phyloP scores from a whole-genome alignment of 495 filamentous ascomycete genomes.

The Penicillium chermesinum region DNA sequence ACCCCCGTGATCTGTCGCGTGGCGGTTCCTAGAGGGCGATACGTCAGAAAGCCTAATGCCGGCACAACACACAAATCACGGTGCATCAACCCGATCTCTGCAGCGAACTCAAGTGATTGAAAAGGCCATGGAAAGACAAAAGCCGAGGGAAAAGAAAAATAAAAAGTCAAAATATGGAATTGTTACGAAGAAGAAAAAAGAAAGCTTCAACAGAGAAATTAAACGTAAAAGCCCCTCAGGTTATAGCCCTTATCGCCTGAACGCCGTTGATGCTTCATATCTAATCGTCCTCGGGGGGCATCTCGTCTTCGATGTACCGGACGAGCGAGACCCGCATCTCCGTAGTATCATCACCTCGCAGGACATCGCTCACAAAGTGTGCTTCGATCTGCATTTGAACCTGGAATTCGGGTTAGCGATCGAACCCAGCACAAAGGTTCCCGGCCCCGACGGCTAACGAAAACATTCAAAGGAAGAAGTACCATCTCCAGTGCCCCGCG shows the following conservation, averaged over 20 bases:
- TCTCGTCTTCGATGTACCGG: slow-evolving; percentile 94
- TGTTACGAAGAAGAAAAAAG: background rate
- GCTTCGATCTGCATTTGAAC: slow-evolving; percentile 99
- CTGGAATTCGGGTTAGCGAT: slow-evolving; percentile 37
- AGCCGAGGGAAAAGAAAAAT: too few relatives aligned
- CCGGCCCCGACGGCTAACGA: background rate
- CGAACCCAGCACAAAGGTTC: slow-evolving; percentile 10
- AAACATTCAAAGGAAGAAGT: slow-evolving; percentile 11
- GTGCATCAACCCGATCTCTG: too few relatives aligned
- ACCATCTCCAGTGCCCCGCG: slow-evolving; percentile 94
- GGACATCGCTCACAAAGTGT: slow-evolving; percentile 90
- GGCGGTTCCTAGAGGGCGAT: slow-evolving; percentile 19
- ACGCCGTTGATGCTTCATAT: slow-evolving; percentile 12
- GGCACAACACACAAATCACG: background rate
- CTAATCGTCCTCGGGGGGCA: slow-evolving; percentile 94
- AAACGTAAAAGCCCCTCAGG: background rate
- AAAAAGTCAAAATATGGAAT: background rate
- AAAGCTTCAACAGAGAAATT: background rate
- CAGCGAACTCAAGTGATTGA: too few relatives aligned
- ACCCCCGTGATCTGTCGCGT: slow-evolving; percentile 18
- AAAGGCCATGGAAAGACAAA: too few relatives aligned
- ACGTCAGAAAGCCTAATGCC: slow-evolving; percentile 27
- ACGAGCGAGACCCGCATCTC: slow-evolving; percentile 94
- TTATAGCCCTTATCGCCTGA: slow-evolving; percentile 8
- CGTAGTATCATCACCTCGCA: slow-evolving; percentile 90